A percentile compares a stretch with the other conserved stretches of the same genome.
phyloP scores from a whole-genome alignment of 768 basidiomycete genomes.

The Sporobolomyces pararoseus region DNA sequence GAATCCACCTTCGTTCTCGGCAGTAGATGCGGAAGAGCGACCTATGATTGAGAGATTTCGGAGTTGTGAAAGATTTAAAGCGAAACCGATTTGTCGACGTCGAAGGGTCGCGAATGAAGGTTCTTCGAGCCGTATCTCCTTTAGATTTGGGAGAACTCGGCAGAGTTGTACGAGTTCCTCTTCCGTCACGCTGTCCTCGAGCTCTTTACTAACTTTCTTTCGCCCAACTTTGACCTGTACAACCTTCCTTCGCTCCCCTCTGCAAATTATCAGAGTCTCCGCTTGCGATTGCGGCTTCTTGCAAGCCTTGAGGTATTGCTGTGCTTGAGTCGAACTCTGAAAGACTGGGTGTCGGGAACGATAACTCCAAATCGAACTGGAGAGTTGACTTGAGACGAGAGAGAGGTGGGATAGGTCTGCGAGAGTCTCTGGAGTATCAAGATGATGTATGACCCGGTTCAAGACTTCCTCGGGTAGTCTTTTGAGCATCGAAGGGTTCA shows the following conservation, averaged over 20 bases:
- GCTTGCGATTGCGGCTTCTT: background rate
- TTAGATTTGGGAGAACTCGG: background rate
- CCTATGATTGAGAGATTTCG: constrained; percentile 13
- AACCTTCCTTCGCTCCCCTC: background rate
- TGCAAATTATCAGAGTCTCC: background rate
- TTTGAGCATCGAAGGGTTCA: background rate
- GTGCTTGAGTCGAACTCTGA: background rate
- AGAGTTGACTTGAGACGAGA: constrained; percentile 11
- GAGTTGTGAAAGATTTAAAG: background rate
- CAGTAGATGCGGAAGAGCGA: background rate
- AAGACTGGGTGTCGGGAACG: background rate
- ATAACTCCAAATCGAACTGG: background rate
- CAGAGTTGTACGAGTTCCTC: constrained; percentile 27
- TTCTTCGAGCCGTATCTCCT: constrained; percentile 4
- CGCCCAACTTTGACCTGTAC: background rate
- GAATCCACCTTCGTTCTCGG: constrained; percentile 21
- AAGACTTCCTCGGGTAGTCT: background rate
- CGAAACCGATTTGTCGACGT: constrained; percentile 19
- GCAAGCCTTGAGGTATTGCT: background rate
- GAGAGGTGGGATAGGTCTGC: background rate
- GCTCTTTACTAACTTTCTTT: background rate
- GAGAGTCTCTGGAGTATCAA: background rate
- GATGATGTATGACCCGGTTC: background rate
- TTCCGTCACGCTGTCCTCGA: constrained; percentile 16
- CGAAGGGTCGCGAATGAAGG: constrained; percentile 7